Evolutionary conservation across 2,329 filamentous ascomycete genomes (phyloP).

Genomic region (Epichloe brachyelytri): DNA sequence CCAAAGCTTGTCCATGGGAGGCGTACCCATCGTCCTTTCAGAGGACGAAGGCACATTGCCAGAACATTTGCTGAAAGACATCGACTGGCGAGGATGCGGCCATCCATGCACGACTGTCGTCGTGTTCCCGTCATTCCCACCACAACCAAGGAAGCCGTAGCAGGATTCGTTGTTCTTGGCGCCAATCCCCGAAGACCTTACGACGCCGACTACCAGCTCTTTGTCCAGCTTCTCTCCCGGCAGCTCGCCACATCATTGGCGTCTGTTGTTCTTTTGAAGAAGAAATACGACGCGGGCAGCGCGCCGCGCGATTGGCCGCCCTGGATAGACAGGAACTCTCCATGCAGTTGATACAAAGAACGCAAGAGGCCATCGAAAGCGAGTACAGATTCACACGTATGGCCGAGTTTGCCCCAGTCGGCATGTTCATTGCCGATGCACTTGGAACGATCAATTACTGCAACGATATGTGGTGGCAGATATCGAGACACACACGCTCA

Average conservation of each 20-base stretch:
- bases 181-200: constrained; percentile 68
- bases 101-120: constrained; percentile 59
- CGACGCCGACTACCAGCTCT: constrained; percentile 68
- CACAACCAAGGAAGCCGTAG: constrained; percentile 52
- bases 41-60: constrained; percentile 56
- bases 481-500: constrained; percentile 52
- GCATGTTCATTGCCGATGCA: constrained; percentile 71
- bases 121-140: constrained; percentile 67
- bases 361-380: constrained; percentile 49
- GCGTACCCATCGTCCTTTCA: constrained; percentile 54
- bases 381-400: constrained; percentile 73
- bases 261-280: constrained; percentile 71
- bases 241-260: constrained; percentile 71
- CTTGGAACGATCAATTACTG: constrained; percentile 62
- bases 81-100: constrained; percentile 58
- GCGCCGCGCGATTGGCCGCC: constrained; percentile 60
- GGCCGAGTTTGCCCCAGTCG: constrained; percentile 73
- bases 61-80: constrained; percentile 46
- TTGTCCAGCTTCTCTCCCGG: constrained; percentile 59
- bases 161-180: constrained; percentile 69
- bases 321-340: constrained; percentile 67
- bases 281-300: constrained; percentile 63
- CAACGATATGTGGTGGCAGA: constrained; percentile 68
- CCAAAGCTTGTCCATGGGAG: constrained; percentile 54
- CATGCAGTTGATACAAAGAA: constrained; percentile 55